Percentiles rank a stretch among this genome's conserved stretches.
Conservation (phyloP, 371 early-diverging fungal genomes). For the Mucor piriformis region DNA sequence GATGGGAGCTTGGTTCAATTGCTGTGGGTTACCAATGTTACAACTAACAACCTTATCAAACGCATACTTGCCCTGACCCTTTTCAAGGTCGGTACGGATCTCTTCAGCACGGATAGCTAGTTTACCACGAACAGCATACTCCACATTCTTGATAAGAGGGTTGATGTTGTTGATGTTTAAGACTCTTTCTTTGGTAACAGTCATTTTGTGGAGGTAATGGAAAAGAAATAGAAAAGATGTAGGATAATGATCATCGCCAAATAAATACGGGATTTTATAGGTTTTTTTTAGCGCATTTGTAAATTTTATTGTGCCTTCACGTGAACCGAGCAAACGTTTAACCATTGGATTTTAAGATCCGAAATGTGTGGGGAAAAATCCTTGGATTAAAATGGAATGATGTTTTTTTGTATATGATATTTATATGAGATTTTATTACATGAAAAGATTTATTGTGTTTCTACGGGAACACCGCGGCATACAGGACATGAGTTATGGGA, state of each 20-base stretch:
- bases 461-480: conserved; percentile 48
- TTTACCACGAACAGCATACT: conserved; percentile 97
- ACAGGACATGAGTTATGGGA: conserved; percentile 53
- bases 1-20: conserved; percentile 87
- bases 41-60: conserved; percentile 80
- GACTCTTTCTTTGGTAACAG: conserved; percentile 44
- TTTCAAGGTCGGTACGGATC: conserved; percentile 65
- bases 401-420: not conserved
- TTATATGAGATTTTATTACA: not conserved
- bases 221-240: conserved; percentile 1
- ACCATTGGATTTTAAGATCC: too few species aligned
- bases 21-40: conserved; percentile 98
- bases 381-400: not conserved
- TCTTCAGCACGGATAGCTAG: conserved; percentile 95
- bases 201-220: conserved; percentile 5
- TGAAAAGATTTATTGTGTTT: conserved; percentile 1
- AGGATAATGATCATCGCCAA: not conserved
- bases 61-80: conserved; percentile 50
- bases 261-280: too few species aligned
- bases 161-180: conserved; percentile 73
- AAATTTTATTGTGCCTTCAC: too few species aligned
- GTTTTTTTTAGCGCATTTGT: not conserved
- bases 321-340: too few species aligned
- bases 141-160: conserved; percentile 71
- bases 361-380: too few species aligned